Evolutionary conservation across 768 basidiomycete genomes (phyloP).

Genomic region (Amyloporia xantha): DNA sequence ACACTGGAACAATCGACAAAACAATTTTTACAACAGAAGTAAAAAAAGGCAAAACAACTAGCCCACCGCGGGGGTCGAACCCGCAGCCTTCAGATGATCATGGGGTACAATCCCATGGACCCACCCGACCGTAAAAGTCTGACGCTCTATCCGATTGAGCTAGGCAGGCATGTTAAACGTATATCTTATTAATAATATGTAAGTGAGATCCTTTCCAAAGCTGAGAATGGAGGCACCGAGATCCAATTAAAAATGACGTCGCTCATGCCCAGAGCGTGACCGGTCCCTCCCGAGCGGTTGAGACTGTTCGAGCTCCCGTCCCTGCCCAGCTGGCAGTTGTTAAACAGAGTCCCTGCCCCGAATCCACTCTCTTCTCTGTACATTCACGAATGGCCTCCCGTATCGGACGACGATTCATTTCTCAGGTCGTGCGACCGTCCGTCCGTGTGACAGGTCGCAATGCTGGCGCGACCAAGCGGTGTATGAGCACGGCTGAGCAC

Average conservation of each 20-base stretch:
- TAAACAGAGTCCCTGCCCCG: not conserved
- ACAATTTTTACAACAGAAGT: not conserved
- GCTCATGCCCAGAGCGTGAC: too few relatives aligned
- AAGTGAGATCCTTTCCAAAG: too few relatives aligned
- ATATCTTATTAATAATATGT: conserved; percentile 5
- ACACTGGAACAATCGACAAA: too few relatives aligned
- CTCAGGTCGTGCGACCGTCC: conserved; percentile 10
- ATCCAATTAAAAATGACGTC: conserved; percentile 8
- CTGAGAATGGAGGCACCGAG: too few relatives aligned
- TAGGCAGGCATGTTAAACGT: conserved; percentile 38
- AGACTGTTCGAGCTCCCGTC: not conserved
- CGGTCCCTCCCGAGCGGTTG: conserved; percentile 3
- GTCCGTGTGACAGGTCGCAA: conserved; percentile 12
- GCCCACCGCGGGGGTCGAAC: conserved; percentile 84
- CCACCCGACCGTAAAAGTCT: conserved; percentile 41
- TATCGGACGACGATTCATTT: conserved; percentile 14
- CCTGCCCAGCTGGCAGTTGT: conserved; percentile 3
- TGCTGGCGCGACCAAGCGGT: conserved; percentile 11
- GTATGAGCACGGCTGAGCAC: conserved; percentile 17
- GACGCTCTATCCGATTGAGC: conserved; percentile 66
- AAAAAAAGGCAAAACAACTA: conserved; percentile 23
- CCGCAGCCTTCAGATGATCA: conserved; percentile 71
- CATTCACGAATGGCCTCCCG: conserved; percentile 17
- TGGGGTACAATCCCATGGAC: not conserved
- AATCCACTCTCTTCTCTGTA: conserved; percentile 1